These are phyloP conservation scores for Naganishia antarctica DNA, from an alignment of 768 basidiomycete species.

Conservation along the genomic window DNA sequence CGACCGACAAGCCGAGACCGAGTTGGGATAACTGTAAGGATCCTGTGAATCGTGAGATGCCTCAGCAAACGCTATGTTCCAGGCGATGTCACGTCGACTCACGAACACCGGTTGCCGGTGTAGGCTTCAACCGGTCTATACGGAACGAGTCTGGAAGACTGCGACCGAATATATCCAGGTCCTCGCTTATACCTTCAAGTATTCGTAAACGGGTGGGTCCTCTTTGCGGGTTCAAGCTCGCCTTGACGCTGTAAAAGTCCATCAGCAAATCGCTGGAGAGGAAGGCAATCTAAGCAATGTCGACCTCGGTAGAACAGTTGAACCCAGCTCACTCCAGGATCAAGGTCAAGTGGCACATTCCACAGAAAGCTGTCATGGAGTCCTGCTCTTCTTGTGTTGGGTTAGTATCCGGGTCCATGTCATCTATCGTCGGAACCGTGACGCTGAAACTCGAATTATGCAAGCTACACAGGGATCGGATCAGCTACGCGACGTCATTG, in stretches of 20 bases:
- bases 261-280: slow-evolving; percentile 15
- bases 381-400: slow-evolving; percentile 7
- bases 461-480: background rate
- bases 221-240: background rate
- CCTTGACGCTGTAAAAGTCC: slow-evolving; percentile 20
- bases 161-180: slow-evolving; percentile 9
- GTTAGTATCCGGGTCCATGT: slow-evolving; percentile 28
- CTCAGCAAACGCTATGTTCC: background rate
- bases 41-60: background rate
- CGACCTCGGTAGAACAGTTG: background rate
- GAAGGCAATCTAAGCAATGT: too few species aligned
- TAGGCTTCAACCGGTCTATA: slow-evolving; percentile 5
- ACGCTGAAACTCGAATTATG: slow-evolving; percentile 27
- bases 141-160: background rate
- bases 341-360: slow-evolving; percentile 22
- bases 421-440: slow-evolving; percentile 24
- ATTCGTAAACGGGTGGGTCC: slow-evolving; percentile 1
- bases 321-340: slow-evolving; percentile 26
- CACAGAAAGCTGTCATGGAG: slow-evolving; percentile 30
- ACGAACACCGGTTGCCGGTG: slow-evolving; percentile 8
- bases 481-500: background rate
- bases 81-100: background rate
- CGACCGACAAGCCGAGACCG: slow-evolving; percentile 15
- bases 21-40: slow-evolving; percentile 21
- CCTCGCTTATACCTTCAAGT: slow-evolving; percentile 15